phyloP scores from a whole-genome alignment of 176 grass and related monocot species.

The Microstegium vimineum region DNA sequence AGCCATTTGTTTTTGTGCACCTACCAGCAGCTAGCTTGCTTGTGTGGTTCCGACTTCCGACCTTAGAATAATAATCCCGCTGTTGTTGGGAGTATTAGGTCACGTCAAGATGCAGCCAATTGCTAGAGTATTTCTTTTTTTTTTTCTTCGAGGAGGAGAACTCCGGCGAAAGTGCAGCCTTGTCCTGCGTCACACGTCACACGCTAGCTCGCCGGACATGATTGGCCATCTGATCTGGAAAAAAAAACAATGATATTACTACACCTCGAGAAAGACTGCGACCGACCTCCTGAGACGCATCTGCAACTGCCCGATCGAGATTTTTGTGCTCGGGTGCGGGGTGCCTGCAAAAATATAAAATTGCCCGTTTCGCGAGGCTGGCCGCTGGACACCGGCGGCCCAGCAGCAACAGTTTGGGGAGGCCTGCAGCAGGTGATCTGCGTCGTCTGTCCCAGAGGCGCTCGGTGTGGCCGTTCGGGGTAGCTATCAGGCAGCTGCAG shows the following conservation, averaged over 20 bases:
- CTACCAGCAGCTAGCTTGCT: too few species aligned
- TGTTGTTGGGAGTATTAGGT: slow-evolving; percentile 28
- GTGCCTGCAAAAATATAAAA: background rate
- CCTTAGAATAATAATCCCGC: slow-evolving; percentile 1
- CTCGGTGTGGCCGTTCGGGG: background rate
- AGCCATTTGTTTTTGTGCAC: background rate
- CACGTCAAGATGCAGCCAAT: slow-evolving; percentile 23
- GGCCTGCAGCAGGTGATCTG: background rate
- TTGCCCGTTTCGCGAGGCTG: background rate
- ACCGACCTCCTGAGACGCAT: too few species aligned
- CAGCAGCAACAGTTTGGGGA: background rate
- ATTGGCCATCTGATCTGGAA: slow-evolving; percentile 10
- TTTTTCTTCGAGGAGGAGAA: slow-evolving; percentile 14
- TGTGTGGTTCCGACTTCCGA: slow-evolving; percentile 5
- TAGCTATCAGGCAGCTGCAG: background rate
- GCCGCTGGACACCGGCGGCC: background rate
- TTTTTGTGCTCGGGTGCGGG: background rate
- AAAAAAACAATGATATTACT: background rate
- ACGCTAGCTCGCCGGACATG: slow-evolving; percentile 16
- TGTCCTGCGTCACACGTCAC: slow-evolving; percentile 34
- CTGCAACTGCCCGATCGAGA: too few species aligned
- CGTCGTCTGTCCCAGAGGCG: background rate
- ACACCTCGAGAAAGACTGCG: too few species aligned
- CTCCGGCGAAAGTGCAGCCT: slow-evolving; percentile 27
- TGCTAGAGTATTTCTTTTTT: background rate